phyloP scores from a whole-genome alignment of 2,329 filamentous ascomycete species.

The Aquanectria penicillioides region DNA sequence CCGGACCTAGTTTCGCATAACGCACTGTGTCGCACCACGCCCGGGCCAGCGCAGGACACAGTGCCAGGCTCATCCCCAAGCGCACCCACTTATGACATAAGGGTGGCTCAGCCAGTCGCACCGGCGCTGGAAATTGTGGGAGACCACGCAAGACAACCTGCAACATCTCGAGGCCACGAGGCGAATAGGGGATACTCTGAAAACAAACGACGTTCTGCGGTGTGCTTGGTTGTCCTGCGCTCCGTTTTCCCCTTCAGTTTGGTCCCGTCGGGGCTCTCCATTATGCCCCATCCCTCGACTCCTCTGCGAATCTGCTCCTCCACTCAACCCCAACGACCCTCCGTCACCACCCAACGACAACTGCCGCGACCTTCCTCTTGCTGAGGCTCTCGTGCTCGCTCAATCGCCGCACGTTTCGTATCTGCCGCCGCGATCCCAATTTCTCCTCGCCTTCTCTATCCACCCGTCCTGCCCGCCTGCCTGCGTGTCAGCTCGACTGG shows the following conservation, averaged over 20 bases:
- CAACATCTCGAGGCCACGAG: constrained; percentile 40
- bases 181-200: constrained; percentile 38
- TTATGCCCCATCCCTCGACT: constrained; percentile 33
- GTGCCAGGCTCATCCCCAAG: constrained; percentile 14
- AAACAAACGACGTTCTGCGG: constrained; percentile 30
- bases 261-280: constrained; percentile 20
- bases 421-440: constrained; percentile 6
- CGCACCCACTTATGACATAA: constrained; percentile 43
- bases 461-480: not conserved
- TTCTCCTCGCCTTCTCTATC: not conserved
- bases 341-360: constrained; percentile 35
- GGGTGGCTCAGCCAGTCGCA: constrained; percentile 41
- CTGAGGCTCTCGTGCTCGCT: constrained; percentile 2
- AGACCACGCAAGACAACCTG: constrained; percentile 45
- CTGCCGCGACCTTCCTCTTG: constrained; percentile 25
- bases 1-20: not conserved
- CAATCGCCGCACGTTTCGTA: constrained; percentile 2
- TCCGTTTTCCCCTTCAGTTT: constrained; percentile 12
- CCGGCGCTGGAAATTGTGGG: constrained; percentile 42
- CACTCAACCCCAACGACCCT: constrained; percentile 38
- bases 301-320: constrained; percentile 28
- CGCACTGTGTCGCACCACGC: constrained; percentile 5
- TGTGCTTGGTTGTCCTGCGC: constrained; percentile 19
- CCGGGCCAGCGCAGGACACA: constrained; percentile 21
- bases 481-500: constrained; percentile 16